Percentiles rank a stretch among this genome's conserved stretches.
Evolutionary conservation across 2,329 filamentous ascomycete genomes (phyloP).

Genomic region (Macrophomina tecta): DNA sequence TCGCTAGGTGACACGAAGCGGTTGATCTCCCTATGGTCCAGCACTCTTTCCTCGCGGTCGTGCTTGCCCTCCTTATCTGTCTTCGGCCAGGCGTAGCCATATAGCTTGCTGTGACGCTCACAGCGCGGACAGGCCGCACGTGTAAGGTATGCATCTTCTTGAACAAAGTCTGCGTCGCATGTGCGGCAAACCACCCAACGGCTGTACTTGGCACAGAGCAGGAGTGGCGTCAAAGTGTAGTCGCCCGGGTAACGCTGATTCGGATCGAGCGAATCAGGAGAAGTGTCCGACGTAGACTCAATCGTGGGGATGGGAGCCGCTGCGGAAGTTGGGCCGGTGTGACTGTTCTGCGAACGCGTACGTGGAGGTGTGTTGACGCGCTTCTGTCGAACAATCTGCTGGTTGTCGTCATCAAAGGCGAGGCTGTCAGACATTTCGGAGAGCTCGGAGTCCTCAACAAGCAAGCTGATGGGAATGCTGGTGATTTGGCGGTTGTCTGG

Average conservation of each 20-base stretch:
- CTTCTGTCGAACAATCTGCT: conserved; percentile 46
- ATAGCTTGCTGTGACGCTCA: conserved; percentile 93
- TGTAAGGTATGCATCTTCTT: conserved; percentile 86
- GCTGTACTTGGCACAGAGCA: conserved; percentile 78
- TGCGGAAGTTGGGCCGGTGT: conserved; percentile 31
- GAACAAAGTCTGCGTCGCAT: conserved; percentile 82
- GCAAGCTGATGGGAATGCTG: background rate
- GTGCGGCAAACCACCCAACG: conserved; percentile 88
- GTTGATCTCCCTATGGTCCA: conserved; percentile 87
- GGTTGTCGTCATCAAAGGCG: conserved; percentile 46
- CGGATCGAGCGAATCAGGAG: conserved; percentile 29
- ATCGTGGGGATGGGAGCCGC: conserved; percentile 36
- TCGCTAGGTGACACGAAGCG: conserved; percentile 80
- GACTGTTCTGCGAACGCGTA: conserved; percentile 41
- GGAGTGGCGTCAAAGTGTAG: conserved; percentile 79
- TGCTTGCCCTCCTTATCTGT: conserved; percentile 78
- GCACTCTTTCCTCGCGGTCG: conserved; percentile 71
- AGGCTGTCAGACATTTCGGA: conserved; percentile 47
- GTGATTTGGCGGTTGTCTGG: background rate
- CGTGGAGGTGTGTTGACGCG: conserved; percentile 36
- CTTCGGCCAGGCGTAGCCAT: conserved; percentile 95
- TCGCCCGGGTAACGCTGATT: conserved; percentile 51
- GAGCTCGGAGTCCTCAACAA: conserved; percentile 39
- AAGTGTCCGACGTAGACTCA: conserved; percentile 33
- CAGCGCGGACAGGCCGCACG: conserved; percentile 87